Evolutionary conservation across 192 early-diverging fungal species (phyloP).

Genomic region (Anaeromyces robustus): DNA sequence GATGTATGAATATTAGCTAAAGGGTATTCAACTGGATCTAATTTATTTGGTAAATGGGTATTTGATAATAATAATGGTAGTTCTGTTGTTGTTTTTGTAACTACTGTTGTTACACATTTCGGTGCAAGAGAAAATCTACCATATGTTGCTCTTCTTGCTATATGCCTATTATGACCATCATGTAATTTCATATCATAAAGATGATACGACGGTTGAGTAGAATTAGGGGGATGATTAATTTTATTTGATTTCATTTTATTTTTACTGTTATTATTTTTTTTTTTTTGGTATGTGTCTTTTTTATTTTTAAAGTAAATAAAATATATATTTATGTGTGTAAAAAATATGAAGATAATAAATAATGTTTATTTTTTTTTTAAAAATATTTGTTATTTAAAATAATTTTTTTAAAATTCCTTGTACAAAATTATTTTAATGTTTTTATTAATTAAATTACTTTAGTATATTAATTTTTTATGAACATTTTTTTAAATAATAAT

Average conservation of each 20-base stretch:
- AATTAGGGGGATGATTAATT: background rate
- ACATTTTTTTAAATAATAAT: too few species aligned
- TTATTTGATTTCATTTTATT: background rate
- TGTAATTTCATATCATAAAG: background rate
- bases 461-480: too few species aligned
- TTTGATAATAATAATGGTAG: background rate
- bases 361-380: too few species aligned
- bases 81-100: background rate
- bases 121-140: background rate
- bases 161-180: background rate
- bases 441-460: too few species aligned
- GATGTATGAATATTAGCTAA: conserved; percentile 55
- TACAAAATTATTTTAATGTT: too few species aligned
- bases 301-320: too few species aligned
- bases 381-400: too few species aligned
- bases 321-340: too few species aligned
- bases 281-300: too few species aligned
- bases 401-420: too few species aligned
- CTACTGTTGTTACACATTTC: background rate
- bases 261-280: background rate
- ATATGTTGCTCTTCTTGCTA: background rate
- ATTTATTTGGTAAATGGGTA: conserved; percentile 13
- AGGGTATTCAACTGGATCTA: conserved; percentile 52
- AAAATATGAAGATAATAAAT: too few species aligned
- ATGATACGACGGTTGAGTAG: background rate